Base-by-base conservation (phyloP, 495 filamentous ascomycete genomes). In the Penicillium crystallinum region DNA sequence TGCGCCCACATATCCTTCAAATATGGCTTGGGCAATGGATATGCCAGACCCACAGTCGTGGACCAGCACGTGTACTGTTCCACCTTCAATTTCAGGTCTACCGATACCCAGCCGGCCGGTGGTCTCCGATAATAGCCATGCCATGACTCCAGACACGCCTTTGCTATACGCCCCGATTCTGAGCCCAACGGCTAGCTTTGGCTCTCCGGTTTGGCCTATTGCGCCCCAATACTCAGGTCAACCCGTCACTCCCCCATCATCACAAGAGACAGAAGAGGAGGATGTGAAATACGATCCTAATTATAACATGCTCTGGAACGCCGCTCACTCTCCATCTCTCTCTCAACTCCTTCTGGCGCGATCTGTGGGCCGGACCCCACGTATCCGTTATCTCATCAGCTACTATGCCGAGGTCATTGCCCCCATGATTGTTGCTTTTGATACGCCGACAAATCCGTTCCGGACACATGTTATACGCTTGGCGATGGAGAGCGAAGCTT, bases 401-500 rank as follows among this genome's bases (percentile, higher is more conserved):
- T 81, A 81, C 53, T 81, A 93, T 67, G 84, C 91, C 49, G 92
- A 91, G 61, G 85, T 87, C 56, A 90, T 97, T 68, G 93, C 91
- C 54, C 88, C 89, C 0, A 86, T 89, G 54, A 87, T 96, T 59
- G 90, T 97, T 14, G 86, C 90, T 40, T 93, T 96, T 69, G 92
- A 97, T 62, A 83, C 83, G 8, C 86, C 89, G 9, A 81, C 73
- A 12, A 87, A 97, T 61, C 92, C 92, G 1, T 97, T 91, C 64
- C 78, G 92, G 47, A 84, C 85, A 45, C 86, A 95, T 54, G 84
- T 97, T 37, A 77, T 96, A 30, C 85, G 82, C 18, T 77, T 97
- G 34, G 89, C 90, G 15, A 77, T 85, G 41, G 75, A 80, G 25
- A 96, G 88, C 66, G 82, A 85, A 59, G 90, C 89, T 55, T 70